Evolutionary conservation across 2,329 filamentous ascomycete genomes (phyloP).

Genomic region (Pestalotiopsis sp.): DNA sequence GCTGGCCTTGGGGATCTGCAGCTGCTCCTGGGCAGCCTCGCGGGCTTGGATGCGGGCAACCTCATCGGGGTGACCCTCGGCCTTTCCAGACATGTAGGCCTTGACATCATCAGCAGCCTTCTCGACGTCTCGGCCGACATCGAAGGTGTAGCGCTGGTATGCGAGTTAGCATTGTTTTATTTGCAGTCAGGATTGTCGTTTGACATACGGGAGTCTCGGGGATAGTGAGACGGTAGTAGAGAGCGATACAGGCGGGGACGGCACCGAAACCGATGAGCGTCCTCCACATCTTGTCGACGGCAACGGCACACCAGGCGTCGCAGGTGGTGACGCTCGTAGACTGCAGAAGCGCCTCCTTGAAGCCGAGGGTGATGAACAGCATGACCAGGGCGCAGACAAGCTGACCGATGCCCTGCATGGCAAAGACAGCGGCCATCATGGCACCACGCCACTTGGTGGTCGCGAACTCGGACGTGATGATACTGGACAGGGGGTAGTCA

Average conservation of each 20-base stretch:
- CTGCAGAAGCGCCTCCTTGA: conserved; percentile 61
- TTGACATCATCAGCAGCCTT: conserved; percentile 72
- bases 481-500: conserved; percentile 79
- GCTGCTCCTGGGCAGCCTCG: conserved; percentile 50
- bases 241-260: conserved; percentile 75
- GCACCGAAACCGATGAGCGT: conserved; percentile 79
- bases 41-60: conserved; percentile 61
- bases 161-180: not conserved
- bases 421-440: conserved; percentile 86
- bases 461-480: conserved; percentile 86
- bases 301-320: conserved; percentile 61
- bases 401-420: conserved; percentile 85
- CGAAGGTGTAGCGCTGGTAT: conserved; percentile 73
- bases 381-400: conserved; percentile 74
- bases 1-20: conserved; percentile 69
- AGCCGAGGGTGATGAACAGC: conserved; percentile 71
- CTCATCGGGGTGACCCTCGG: conserved; percentile 65
- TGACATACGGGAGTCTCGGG: conserved; percentile 68
- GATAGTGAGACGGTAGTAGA: conserved; percentile 79
- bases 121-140: conserved; percentile 72
- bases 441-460: conserved; percentile 83
- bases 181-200: conserved; percentile 6
- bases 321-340: conserved; percentile 57
- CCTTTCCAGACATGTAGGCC: conserved; percentile 69
- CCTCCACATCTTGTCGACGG: conserved; percentile 88